Percentiles rank a stretch among this genome's conserved stretches.
Evolutionary conservation across 495 filamentous ascomycete species (phyloP).

Genomic region (Geoglossum glabrum): DNA sequence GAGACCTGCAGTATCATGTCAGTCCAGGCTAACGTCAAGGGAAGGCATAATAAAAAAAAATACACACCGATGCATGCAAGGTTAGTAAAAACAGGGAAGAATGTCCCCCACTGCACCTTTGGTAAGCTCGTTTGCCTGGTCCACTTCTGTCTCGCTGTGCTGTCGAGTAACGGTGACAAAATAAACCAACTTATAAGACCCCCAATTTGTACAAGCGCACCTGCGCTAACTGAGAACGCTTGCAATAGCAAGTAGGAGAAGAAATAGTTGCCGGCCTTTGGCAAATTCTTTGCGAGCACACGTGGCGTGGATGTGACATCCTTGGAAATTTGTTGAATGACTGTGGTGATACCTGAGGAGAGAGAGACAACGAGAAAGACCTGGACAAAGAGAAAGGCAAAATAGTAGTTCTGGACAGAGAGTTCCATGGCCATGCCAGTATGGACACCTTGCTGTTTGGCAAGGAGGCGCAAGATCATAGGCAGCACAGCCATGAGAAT

Average conservation of each 20-base stretch:
- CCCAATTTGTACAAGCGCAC: constrained; percentile 69
- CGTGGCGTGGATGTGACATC: constrained; percentile 32
- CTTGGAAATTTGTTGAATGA: constrained; percentile 39
- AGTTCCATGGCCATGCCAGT: constrained; percentile 68
- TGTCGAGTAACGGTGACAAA: constrained; percentile 57
- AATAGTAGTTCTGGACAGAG: constrained; percentile 80
- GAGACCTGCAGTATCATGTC: constrained; percentile 27
- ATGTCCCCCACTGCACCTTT: constrained; percentile 72
- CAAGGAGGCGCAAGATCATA: constrained; percentile 53
- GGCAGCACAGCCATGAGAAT: constrained; percentile 69
- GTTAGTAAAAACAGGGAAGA: constrained; percentile 91
- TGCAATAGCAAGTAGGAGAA: constrained; percentile 97
- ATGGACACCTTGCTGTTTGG: constrained; percentile 54
- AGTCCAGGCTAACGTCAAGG: not conserved
- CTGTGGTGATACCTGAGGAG: constrained; percentile 53
- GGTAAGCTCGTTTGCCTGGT: constrained; percentile 59
- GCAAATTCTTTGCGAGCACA: constrained; percentile 64
- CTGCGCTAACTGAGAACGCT: constrained; percentile 73
- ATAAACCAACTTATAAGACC: constrained; percentile 65
- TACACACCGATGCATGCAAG: constrained; percentile 68
- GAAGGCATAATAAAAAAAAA: not conserved
- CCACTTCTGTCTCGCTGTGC: constrained; percentile 79
- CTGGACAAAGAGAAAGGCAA: constrained; percentile 85
- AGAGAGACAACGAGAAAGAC: constrained; percentile 87
- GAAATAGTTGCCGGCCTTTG: constrained; percentile 86